These are phyloP conservation scores for Herpetospermum pedunculosum DNA, from an alignment of 306 rosid genomes.

Conservation along the genomic window DNA sequence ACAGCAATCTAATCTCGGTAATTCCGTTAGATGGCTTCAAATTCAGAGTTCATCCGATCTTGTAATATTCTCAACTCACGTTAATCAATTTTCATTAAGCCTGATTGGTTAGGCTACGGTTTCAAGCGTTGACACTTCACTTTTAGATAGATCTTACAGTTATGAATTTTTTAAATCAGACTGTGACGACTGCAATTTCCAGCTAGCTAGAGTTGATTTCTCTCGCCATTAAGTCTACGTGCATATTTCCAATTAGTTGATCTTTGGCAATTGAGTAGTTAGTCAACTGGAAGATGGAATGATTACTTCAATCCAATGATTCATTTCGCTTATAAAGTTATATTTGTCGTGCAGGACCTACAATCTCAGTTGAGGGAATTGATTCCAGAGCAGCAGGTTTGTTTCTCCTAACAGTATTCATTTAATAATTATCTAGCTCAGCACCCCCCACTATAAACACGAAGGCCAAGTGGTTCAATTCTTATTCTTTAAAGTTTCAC, in stretches of 20 bases:
- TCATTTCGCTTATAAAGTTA: slow-evolving; percentile 7
- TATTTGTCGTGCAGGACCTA: slow-evolving; percentile 56
- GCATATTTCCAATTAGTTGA: background rate
- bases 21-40: slow-evolving; percentile 84
- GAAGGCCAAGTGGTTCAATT: background rate
- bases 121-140: background rate
- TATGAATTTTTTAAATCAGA: background rate
- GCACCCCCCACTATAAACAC: background rate
- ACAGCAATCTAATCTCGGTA: slow-evolving; percentile 53
- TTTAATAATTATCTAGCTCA: background rate
- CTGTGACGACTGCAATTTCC: background rate
- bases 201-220: background rate
- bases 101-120: background rate
- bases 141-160: background rate
- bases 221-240: background rate
- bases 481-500: background rate
- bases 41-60: slow-evolving; percentile 48
- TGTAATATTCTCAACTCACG: slow-evolving; percentile 24
- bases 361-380: slow-evolving; percentile 68
- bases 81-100: background rate
- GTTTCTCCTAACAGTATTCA: slow-evolving; percentile 13
- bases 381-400: slow-evolving; percentile 88
- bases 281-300: background rate
- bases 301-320: background rate
- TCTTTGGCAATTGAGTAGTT: background rate